phyloP scores from a whole-genome alignment of 140 eudicot genomes.

The Oenanthe javanica region DNA sequence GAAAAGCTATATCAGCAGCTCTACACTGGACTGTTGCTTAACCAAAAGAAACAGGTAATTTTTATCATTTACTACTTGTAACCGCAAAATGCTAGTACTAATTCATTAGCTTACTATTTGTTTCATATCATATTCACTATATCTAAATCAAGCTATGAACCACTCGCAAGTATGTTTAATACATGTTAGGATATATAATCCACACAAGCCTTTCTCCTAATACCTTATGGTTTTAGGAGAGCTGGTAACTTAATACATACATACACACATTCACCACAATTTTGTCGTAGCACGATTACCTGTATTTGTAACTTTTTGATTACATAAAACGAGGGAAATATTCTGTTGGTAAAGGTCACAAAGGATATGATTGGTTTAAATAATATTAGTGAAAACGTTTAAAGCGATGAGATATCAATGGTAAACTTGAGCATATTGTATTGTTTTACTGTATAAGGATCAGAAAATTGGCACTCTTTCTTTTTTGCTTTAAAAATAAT shows the following conservation, averaged over 20 bases:
- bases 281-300: too few species aligned
- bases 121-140: not conserved
- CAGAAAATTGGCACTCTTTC: not conserved
- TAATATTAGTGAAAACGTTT: too few species aligned
- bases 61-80: not conserved
- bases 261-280: too few species aligned
- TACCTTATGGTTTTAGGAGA: too few species aligned
- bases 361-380: too few species aligned
- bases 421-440: not conserved
- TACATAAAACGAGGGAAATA: too few species aligned
- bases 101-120: too few species aligned
- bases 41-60: conserved; percentile 48
- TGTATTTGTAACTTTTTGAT: too few species aligned
- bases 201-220: not conserved
- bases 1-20: conserved; percentile 43
- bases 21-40: conserved; percentile 56
- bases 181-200: too few species aligned
- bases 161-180: too few species aligned
- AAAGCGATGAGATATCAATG: not conserved
- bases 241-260: too few species aligned
- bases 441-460: not conserved
- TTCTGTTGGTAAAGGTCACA: too few species aligned
- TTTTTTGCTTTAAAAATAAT: not conserved
- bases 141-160: not conserved
- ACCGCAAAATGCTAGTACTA: not conserved